phyloP scores from a whole-genome alignment of 495 filamentous ascomycete species.

The Geoglossum glabrum region DNA sequence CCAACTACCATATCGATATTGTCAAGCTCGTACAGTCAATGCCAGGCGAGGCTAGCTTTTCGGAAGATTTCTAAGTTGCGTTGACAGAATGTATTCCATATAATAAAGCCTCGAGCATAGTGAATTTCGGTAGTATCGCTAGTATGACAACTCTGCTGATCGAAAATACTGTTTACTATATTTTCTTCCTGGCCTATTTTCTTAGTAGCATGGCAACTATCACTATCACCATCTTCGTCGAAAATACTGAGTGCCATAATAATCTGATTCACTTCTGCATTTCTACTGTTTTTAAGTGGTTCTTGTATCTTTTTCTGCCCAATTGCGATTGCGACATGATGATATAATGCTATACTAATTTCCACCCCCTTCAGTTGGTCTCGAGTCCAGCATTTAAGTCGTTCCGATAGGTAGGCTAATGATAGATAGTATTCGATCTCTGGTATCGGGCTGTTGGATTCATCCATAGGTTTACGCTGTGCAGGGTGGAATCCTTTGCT shows the following conservation, averaged over 20 bases:
- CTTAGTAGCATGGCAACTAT: background rate
- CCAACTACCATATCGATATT: background rate
- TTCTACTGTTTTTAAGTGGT: background rate
- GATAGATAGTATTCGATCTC: background rate
- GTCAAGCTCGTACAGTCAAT: background rate
- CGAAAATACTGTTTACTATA: background rate
- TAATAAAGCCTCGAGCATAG: background rate
- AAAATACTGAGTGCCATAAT: background rate
- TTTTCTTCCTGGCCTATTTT: background rate
- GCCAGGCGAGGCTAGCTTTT: background rate
- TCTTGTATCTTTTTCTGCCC: background rate
- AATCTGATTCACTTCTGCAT: background rate
- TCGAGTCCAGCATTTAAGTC: background rate
- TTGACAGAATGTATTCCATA: background rate
- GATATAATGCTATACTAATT: background rate
- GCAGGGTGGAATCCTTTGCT: background rate
- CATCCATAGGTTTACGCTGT: background rate
- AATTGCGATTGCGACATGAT: background rate
- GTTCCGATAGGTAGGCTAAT: background rate
- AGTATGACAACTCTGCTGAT: background rate
- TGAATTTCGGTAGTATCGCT: background rate
- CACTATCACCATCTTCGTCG: background rate
- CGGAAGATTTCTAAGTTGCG: background rate
- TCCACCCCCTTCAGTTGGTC: background rate
- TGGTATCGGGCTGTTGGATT: background rate